Percentiles rank a stretch among this genome's conserved stretches.
These are phyloP conservation scores for Lachancea lanzarotensis DNA, from an alignment of 805 yeast genomes.

Conservation along the genomic window DNA sequence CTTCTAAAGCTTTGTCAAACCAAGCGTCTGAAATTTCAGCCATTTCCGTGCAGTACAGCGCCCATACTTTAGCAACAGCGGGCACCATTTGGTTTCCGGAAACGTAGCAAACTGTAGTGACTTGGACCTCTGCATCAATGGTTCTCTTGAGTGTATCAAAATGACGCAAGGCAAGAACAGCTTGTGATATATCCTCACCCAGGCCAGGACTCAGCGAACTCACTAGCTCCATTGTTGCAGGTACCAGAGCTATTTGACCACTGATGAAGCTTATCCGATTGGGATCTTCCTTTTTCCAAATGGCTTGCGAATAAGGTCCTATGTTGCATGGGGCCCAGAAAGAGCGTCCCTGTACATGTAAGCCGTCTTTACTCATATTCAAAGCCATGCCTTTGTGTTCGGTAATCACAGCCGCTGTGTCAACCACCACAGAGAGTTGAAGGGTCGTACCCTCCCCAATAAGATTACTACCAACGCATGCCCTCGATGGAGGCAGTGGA, in stretches of 20 bases:
- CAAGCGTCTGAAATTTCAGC: neutral
- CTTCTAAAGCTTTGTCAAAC: neutral
- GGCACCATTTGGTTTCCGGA: constrained; percentile 31
- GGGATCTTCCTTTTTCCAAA: constrained; percentile 37
- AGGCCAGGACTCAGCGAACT: neutral
- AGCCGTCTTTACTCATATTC: constrained; percentile 46
- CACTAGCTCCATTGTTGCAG: constrained; percentile 55
- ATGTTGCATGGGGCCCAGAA: constrained; percentile 99
- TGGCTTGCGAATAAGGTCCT: constrained; percentile 93
- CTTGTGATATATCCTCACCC: constrained; percentile 26
- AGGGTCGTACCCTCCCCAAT: constrained; percentile 22
- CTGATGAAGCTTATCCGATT: constrained; percentile 57
- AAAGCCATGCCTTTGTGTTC: constrained; percentile 2
- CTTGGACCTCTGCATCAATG: constrained; percentile 40
- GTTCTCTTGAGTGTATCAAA: constrained; percentile 55
- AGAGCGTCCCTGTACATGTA: constrained; percentile 88
- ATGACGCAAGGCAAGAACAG: constrained; percentile 66
- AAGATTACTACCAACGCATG: constrained; percentile 64
- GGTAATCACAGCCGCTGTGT: constrained; percentile 19
- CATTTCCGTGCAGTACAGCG: constrained; percentile 33
- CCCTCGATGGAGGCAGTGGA: constrained; percentile 81
- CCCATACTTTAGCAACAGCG: constrained; percentile 40
- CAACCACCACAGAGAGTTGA: constrained; percentile 56
- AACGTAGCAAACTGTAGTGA: constrained; percentile 51
- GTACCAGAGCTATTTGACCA: constrained; percentile 87